A percentile compares a stretch with the other conserved stretches of the same genome.
Evolutionary conservation across 169 alveolate genomes (phyloP).

Genomic region (Perkinsus chesapeaki): DNA sequence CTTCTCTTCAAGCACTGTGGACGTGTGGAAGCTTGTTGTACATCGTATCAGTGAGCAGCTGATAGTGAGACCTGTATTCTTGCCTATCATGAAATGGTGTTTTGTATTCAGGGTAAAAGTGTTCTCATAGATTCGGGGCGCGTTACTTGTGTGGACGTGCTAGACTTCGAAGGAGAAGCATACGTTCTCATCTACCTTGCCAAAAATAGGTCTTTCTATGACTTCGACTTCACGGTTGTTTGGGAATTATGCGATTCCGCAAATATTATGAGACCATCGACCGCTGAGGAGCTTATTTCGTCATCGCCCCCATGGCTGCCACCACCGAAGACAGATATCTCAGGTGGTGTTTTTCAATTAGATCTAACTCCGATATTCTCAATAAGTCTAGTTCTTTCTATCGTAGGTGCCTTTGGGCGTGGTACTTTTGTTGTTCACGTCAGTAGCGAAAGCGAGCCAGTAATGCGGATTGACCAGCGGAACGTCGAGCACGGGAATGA

Average conservation of each 20-base stretch:
- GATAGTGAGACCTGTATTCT: not conserved
- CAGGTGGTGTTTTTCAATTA: not conserved
- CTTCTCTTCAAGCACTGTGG: not conserved
- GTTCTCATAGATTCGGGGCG: not conserved
- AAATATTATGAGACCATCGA: not conserved
- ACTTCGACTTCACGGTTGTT: not conserved
- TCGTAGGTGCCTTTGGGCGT: not conserved
- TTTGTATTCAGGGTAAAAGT: not conserved
- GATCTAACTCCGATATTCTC: not conserved
- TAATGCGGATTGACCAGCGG: not conserved
- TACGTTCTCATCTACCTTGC: not conserved
- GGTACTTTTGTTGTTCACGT: not conserved
- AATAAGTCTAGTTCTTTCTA: not conserved
- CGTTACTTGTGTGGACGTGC: not conserved
- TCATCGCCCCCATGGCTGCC: not conserved
- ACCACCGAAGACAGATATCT: not conserved
- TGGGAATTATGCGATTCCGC: not conserved
- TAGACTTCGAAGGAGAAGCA: not conserved
- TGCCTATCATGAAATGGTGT: not conserved
- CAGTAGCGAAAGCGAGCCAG: not conserved
- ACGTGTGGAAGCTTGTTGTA: not conserved
- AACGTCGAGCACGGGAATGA: not conserved
- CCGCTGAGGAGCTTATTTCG: not conserved
- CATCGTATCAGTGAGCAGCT: not conserved
- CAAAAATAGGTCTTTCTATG: not conserved